Percentiles rank a stretch among this genome's conserved stretches.
Evolutionary conservation across 176 grass and related monocot genomes (phyloP).

Genomic region (Bothriochloa decipiens): DNA sequence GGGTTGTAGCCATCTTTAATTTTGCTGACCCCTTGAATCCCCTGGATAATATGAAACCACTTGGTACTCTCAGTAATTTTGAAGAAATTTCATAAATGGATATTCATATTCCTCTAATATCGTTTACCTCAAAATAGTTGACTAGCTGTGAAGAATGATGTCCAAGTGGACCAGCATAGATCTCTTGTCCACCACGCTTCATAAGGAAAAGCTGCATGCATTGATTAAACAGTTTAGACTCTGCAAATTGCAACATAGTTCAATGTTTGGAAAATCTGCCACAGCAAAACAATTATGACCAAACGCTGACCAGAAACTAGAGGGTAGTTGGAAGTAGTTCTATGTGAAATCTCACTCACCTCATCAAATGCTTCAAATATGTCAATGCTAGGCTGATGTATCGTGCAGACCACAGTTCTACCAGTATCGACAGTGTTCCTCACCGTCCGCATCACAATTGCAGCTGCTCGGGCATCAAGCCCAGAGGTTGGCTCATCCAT

Average conservation of each 20-base stretch:
- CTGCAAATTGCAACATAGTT: neutral
- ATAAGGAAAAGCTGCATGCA: constrained; percentile 75
- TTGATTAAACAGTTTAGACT: constrained; percentile 27
- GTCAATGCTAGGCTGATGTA: constrained; percentile 95
- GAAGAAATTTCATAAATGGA: neutral
- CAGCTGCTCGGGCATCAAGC: constrained; percentile 89
- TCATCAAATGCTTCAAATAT: constrained; percentile 98
- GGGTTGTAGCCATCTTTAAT: constrained; percentile 91
- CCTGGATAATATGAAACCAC: constrained; percentile 38
- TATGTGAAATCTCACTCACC: constrained; percentile 41
- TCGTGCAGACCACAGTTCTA: constrained; percentile 89
- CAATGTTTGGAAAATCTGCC: neutral
- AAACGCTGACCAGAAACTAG: neutral
- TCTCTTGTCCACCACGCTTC: constrained; percentile 73
- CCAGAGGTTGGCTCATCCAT: constrained; percentile 94
- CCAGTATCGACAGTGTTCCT: constrained; percentile 86
- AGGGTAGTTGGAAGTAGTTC: constrained; percentile 5
- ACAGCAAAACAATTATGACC: constrained; percentile 2
- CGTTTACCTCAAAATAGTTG: constrained; percentile 1
- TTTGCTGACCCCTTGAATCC: constrained; percentile 64
- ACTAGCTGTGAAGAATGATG: constrained; percentile 6
- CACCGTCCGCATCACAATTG: constrained; percentile 91
- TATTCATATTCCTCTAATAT: neutral
- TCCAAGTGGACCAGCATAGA: constrained; percentile 18
- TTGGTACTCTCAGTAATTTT: neutral